Base-by-base conservation (phyloP, 2,329 filamentous ascomycete genomes). In the Venturia aucupariae region DNA sequence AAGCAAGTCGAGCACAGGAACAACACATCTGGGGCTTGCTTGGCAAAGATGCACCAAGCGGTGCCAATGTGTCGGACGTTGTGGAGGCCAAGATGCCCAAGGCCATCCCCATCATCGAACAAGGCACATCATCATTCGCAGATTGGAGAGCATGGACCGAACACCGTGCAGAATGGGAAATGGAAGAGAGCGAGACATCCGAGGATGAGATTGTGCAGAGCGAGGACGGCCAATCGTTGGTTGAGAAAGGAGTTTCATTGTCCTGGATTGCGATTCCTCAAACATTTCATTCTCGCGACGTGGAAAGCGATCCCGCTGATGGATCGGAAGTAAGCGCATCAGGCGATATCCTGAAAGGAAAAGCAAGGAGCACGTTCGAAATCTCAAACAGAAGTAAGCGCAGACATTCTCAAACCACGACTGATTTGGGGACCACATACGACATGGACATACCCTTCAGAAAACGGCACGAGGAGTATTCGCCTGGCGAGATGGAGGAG, bases 141-240 rank as follows among this genome's bases (percentile, higher is more conserved):
- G 72, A 79, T 61, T 85, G 83, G 83, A 76, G 80, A 61, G 74
- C 75, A 32, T 74, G 72, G 61, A 73, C 76, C 0, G 69, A 80
- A 1, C 82, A 80, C 62, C 76, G 74, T 57, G 74, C 77, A 22
- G 75, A 79, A 39, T 85, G 83, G 82, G 82, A 84, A 68, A 64
- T 44, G 65, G 35, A 38, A 55, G 15, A 55, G 61, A 3, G 62
- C 63, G 51, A 64, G 64, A n/a, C 69, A 68, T 64, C 46, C 44
- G 19, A 57, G 64, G 48, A 68, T 68, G 67, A 66, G 54, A 4
- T 15, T 13, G 15, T 17, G 27, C n/a, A 44, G 7, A 60, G 41
- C 35, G 35, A n/a, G 27, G 30, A 35, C 10, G 51, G 35, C 51
- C 30, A 32, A 35, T 35, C 51, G 22, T 2, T 15, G 24, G 17